Percentiles rank a stretch among this genome's conserved stretches.
Evolutionary conservation across 768 basidiomycete genomes (phyloP).

Genomic region (Epithele typhae): DNA sequence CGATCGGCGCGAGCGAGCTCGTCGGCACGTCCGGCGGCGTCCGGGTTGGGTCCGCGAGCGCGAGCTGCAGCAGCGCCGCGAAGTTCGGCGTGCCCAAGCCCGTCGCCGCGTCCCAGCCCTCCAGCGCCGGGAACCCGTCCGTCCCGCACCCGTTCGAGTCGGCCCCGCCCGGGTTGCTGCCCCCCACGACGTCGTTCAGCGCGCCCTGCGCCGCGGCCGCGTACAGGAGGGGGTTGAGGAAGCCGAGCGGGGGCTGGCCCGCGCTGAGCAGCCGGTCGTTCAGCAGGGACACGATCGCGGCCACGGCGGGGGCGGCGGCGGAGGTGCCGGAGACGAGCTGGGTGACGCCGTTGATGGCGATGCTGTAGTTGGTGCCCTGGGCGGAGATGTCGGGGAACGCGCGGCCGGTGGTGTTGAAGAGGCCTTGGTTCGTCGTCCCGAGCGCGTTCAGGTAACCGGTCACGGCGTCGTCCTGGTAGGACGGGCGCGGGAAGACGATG

Average conservation of each 20-base stretch:
- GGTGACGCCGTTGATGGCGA: constrained; percentile 43
- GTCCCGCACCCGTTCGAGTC: constrained; percentile 28
- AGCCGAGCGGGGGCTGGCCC: constrained; percentile 29
- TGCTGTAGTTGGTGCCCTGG: constrained; percentile 40
- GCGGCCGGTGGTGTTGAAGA: constrained; percentile 42
- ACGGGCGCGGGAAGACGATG: constrained; percentile 28
- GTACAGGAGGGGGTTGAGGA: constrained; percentile 34
- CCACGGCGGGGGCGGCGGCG: constrained; percentile 27
- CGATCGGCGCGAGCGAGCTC: too few relatives aligned
- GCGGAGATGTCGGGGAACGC: constrained; percentile 63
- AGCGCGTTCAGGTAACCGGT: constrained; percentile 37
- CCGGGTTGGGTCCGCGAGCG: neutral
- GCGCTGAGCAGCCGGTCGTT: constrained; percentile 30
- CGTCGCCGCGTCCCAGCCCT: constrained; percentile 29
- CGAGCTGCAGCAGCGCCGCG: neutral
- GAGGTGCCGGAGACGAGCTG: constrained; percentile 42
- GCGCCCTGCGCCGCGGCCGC: constrained; percentile 12
- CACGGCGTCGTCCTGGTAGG: constrained; percentile 36
- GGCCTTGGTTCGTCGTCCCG: constrained; percentile 43
- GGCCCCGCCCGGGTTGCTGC: constrained; percentile 29
- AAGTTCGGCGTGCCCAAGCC: constrained; percentile 28
- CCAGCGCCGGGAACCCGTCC: constrained; percentile 22
- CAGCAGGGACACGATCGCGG: constrained; percentile 32
- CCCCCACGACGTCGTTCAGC: constrained; percentile 47
- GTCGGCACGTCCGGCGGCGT: too few relatives aligned